Evolutionary conservation across 352 stramenopile species (phyloP).

Genomic region (Globisporangium apiculatum): DNA sequence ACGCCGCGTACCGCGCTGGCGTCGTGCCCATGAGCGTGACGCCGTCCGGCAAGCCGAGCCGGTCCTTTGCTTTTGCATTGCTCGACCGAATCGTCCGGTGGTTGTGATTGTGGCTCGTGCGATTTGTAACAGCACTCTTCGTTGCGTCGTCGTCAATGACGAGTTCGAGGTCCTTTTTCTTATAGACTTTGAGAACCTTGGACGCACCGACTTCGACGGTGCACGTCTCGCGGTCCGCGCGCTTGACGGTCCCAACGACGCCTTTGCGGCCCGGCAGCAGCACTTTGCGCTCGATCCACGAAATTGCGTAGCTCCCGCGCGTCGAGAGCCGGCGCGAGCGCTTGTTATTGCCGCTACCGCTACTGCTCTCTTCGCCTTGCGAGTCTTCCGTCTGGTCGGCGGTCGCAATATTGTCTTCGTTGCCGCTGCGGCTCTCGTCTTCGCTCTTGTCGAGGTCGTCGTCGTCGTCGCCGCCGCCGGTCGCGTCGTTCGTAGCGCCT

Average conservation of each 20-base stretch:
- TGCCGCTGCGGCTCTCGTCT: slow-evolving; percentile 45
- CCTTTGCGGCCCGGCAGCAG: slow-evolving; percentile 69
- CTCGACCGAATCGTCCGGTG: slow-evolving; percentile 51
- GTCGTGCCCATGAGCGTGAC: slow-evolving; percentile 79
- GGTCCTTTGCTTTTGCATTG: slow-evolving; percentile 66
- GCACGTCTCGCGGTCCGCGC: slow-evolving; percentile 77
- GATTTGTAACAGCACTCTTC: slow-evolving; percentile 33
- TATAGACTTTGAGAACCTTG: slow-evolving; percentile 76
- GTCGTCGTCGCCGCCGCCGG: slow-evolving; percentile 18
- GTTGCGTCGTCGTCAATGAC: slow-evolving; percentile 22
- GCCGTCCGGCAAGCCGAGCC: slow-evolving; percentile 60
- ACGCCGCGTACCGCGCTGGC: slow-evolving; percentile 65
- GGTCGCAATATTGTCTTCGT: slow-evolving; percentile 35
- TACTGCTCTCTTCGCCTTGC: slow-evolving; percentile 58
- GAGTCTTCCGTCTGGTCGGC: slow-evolving; percentile 70
- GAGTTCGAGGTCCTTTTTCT: slow-evolving; percentile 79
- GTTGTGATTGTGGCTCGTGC: slow-evolving; percentile 43
- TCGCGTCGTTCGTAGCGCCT: slow-evolving; percentile 4
- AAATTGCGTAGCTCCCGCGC: slow-evolving; percentile 79
- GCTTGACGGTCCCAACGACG: slow-evolving; percentile 64
- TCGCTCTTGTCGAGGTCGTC: slow-evolving; percentile 56
- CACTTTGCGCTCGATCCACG: slow-evolving; percentile 86
- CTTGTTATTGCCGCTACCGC: slow-evolving; percentile 29
- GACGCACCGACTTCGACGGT: slow-evolving; percentile 71
- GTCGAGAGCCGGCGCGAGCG: slow-evolving; percentile 65